Conservation (phyloP, 345 rosid genomes). For the Eutrema heterophyllum region DNA sequence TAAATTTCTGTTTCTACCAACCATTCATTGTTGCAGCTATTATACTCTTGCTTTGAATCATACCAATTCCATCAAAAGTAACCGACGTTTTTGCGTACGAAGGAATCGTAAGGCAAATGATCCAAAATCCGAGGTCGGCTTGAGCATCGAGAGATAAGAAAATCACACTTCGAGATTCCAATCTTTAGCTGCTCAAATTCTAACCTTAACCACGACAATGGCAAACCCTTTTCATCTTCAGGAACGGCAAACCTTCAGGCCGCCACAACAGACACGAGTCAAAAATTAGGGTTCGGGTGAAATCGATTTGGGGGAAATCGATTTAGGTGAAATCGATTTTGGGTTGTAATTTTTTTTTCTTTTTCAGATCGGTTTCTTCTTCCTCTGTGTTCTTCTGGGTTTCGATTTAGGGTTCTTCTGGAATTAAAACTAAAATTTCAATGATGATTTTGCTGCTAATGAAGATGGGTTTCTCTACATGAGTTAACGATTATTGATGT, state of each 20-base stretch:
- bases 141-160: conserved; percentile 78
- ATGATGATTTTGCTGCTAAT: too few relatives aligned
- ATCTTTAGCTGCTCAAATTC: conserved; percentile 42
- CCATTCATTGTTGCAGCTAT: conserved; percentile 8
- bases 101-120: conserved; percentile 72
- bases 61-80: conserved; percentile 75
- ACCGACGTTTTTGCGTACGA: conserved; percentile 77
- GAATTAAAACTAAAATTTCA: too few relatives aligned
- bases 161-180: conserved; percentile 81
- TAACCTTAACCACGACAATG: conserved; percentile 12
- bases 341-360: too few relatives aligned
- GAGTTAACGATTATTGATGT: too few relatives aligned
- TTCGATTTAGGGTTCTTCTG: too few relatives aligned
- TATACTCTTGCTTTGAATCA: neutral
- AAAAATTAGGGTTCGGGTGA: too few relatives aligned
- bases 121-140: conserved; percentile 59
- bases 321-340: too few relatives aligned
- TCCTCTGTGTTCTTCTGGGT: too few relatives aligned
- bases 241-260: conserved; percentile 14
- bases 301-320: too few relatives aligned
- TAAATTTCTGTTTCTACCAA: conserved; percentile 7
- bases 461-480: too few relatives aligned
- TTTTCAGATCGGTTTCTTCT: too few relatives aligned
- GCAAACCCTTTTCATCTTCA: conserved; percentile 7
- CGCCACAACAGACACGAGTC: conserved; percentile 37